These are phyloP conservation scores for Penicillium sp. DNA, from an alignment of 2,329 filamentous ascomycete species.

Conservation along the genomic window DNA sequence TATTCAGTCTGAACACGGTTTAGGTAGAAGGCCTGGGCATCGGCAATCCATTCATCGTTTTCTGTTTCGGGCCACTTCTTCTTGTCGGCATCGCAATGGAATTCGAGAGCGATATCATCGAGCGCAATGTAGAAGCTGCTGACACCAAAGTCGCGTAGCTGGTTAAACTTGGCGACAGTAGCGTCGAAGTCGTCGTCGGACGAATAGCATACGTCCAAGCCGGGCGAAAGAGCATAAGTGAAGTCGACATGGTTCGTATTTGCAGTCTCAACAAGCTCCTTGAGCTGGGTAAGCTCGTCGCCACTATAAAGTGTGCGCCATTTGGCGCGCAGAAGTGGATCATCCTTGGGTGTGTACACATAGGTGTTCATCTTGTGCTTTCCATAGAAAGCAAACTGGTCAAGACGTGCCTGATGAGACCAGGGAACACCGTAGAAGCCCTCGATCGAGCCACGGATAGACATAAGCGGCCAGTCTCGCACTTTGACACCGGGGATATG, in stretches of 20 bases:
- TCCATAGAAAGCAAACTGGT: conserved; percentile 23
- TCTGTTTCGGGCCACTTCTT: neutral
- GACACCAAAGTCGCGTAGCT: neutral
- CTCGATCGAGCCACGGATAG: conserved; percentile 25
- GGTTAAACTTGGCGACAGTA: neutral
- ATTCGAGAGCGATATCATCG: neutral
- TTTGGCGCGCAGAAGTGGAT: conserved; percentile 19
- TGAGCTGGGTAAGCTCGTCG: conserved; percentile 4
- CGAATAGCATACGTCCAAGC: neutral
- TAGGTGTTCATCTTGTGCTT: conserved; percentile 27
- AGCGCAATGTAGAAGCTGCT: neutral
- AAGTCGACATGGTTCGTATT: neutral
- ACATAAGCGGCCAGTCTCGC: conserved; percentile 27
- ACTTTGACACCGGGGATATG: conserved; percentile 10
- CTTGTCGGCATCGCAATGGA: neutral
- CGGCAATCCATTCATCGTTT: neutral
- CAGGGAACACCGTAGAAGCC: conserved; percentile 25
- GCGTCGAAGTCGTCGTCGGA: neutral
- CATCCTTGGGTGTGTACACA: conserved; percentile 26
- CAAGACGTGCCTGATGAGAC: conserved; percentile 25
- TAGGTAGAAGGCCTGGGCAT: conserved; percentile 1
- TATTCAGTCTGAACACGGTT: neutral
- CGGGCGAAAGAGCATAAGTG: neutral
- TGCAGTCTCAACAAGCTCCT: conserved; percentile 1
- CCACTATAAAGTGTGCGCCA: conserved; percentile 22